Evolutionary conservation across 2,329 filamentous ascomycete genomes (phyloP), one percentile per base, ranked within the genome.

Genomic region (Simplicillium sp.): DNA sequence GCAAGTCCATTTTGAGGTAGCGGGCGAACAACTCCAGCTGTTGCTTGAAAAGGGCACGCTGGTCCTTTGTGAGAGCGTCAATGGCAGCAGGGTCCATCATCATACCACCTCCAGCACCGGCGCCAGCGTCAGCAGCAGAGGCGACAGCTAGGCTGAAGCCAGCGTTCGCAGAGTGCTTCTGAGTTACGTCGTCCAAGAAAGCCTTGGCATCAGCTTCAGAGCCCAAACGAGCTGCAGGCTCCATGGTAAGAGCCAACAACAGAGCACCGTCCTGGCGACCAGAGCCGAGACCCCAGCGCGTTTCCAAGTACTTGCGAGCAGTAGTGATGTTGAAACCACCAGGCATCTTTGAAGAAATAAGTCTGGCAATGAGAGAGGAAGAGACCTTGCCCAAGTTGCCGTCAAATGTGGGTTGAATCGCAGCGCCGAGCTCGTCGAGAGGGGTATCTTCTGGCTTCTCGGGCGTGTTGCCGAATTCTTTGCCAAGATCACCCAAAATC

Each of bases 71-170:
- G 40, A 98, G 74, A 12, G 92, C 92, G 60, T 98, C 92, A 48
- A 98, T 83, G 40, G 92, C 92, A 32, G 90, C 92, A 8, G 92
- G 92, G 56, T 98, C 92, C 89, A 98, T 97, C 87, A 98, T 95
- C 92, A 98, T 97, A 58, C 89, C 90, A 49, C 77, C 84, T 41
- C 73, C 77, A 43, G 72, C 77, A 45, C 77, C 83, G 46, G 75
- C 84, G 41, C 80, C 84, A 46, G 76, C 77, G 48, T 87, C 87
- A 45, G 82, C 83, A 39, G 83, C 77, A 18, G 86, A 75, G 20
- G 84, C 80, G 7, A 84, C 80, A 5, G 88, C 83, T 44, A 98
- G 68, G 60, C 72, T 94, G 62, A 98, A 81, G 45, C 92, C 92
- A 36, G 85, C 82, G 46, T 78, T 80, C 20, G 79, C 66, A 38